These are phyloP conservation scores for Aureobasidium sp. DNA, from an alignment of 2,329 filamentous ascomycete genomes.

Conservation along the genomic window DNA sequence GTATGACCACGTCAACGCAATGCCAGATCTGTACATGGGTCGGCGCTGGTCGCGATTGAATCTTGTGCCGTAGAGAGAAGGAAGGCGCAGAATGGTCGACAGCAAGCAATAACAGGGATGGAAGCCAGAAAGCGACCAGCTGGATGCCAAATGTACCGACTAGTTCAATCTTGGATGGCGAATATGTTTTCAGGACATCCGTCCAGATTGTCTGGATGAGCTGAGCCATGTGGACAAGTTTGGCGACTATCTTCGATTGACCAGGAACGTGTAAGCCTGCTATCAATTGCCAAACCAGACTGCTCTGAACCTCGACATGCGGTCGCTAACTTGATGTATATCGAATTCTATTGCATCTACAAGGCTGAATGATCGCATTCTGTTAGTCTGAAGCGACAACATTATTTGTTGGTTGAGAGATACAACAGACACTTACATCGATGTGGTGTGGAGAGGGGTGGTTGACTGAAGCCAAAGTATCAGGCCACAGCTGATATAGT, in stretches of 20 bases:
- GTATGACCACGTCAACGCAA: background rate
- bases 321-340: background rate
- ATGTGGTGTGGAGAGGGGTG: too few species aligned
- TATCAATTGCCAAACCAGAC: background rate
- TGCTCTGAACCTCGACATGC: background rate
- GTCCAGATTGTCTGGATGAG: background rate
- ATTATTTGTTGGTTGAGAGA: background rate
- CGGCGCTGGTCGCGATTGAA: background rate
- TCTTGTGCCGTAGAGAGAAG: constrained; percentile 11
- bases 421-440: background rate
- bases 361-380: too few species aligned
- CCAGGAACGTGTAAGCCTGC: background rate
- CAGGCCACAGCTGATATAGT: too few species aligned
- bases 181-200: background rate
- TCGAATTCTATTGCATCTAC: background rate
- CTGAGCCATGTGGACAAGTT: background rate
- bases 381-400: too few species aligned
- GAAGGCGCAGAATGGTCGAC: background rate
- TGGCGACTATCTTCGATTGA: background rate
- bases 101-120: background rate
- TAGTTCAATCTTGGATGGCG: background rate
- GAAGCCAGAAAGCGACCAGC: constrained; percentile 11
- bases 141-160: constrained; percentile 1
- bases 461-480: too few species aligned
- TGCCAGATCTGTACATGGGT: background rate